Percentiles rank a stretch among this genome's conserved stretches.
phyloP scores from a whole-genome alignment of 352 stramenopile species.

The Elongisporangium anandrum region DNA sequence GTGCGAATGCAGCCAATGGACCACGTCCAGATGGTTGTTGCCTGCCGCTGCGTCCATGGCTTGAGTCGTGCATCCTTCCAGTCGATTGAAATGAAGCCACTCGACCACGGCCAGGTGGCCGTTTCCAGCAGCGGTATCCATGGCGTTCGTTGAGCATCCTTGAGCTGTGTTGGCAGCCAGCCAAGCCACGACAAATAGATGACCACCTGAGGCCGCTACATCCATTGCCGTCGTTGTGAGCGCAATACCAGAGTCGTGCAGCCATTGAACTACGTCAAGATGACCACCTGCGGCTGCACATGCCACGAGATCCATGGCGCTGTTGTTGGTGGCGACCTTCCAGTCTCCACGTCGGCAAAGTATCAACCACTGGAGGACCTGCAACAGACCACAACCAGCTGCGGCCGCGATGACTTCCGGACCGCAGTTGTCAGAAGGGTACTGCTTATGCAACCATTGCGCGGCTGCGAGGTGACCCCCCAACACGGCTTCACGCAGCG shows the following conservation, averaged over 20 bases:
- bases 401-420: neutral
- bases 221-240: neutral
- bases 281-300: conserved; percentile 20
- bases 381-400: neutral
- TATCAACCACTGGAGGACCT: neutral
- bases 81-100: conserved; percentile 1
- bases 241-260: neutral
- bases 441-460: neutral
- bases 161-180: conserved; percentile 7
- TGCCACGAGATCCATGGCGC: neutral
- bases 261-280: conserved; percentile 23
- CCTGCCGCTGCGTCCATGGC: conserved; percentile 2
- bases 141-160: conserved; percentile 11
- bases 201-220: conserved; percentile 1
- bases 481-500: neutral
- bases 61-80: conserved; percentile 1
- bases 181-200: conserved; percentile 16
- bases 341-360: neutral
- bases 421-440: neutral
- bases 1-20: conserved; percentile 7
- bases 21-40: conserved; percentile 4
- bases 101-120: conserved; percentile 8
- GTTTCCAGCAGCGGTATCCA: conserved; percentile 10
- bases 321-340: neutral
- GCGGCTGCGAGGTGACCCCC: neutral